These are phyloP conservation scores for Hibiscus trionum DNA, from an alignment of 345 rosid species.

Conservation along the genomic window DNA sequence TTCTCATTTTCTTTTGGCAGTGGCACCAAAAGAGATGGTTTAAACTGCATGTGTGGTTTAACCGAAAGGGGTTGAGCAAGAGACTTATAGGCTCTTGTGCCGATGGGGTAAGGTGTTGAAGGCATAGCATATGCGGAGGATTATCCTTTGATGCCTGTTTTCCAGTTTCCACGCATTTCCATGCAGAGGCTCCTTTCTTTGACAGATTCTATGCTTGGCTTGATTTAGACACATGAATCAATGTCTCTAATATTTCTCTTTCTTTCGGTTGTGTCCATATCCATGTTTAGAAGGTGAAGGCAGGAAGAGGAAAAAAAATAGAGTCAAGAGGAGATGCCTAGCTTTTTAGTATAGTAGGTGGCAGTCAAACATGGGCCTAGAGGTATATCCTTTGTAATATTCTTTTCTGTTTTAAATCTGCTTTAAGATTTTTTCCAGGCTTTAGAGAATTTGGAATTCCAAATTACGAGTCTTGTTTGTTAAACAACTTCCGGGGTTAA, in stretches of 20 bases:
- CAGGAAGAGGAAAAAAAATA: too few relatives aligned
- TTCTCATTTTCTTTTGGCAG: constrained; percentile 11
- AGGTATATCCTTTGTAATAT: neutral
- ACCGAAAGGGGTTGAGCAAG: neutral
- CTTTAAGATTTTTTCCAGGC: neutral
- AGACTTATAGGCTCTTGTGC: constrained; percentile 5
- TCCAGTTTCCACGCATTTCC: constrained; percentile 24
- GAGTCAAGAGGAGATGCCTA: constrained; percentile 23
- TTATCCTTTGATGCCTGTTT: constrained; percentile 32
- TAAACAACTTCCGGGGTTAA: too few relatives aligned
- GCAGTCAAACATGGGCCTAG: constrained; percentile 9
- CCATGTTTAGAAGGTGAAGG: neutral
- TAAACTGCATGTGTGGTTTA: neutral
- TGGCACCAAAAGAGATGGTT: neutral
- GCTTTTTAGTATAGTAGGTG: constrained; percentile 12
- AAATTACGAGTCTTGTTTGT: too few relatives aligned
- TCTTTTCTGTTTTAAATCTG: neutral
- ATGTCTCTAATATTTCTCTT: neutral
- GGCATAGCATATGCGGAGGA: constrained; percentile 48
- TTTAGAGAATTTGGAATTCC: neutral
- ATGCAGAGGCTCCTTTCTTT: constrained; percentile 15
- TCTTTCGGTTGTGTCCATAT: neutral
- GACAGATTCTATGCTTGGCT: constrained; percentile 24
- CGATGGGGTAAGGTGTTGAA: constrained; percentile 10
- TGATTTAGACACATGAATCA: constrained; percentile 22